Percentiles rank a stretch among this genome's conserved stretches.
Evolutionary conservation across 345 rosid genomes (phyloP).

Genomic region (Salix arbutifolia): DNA sequence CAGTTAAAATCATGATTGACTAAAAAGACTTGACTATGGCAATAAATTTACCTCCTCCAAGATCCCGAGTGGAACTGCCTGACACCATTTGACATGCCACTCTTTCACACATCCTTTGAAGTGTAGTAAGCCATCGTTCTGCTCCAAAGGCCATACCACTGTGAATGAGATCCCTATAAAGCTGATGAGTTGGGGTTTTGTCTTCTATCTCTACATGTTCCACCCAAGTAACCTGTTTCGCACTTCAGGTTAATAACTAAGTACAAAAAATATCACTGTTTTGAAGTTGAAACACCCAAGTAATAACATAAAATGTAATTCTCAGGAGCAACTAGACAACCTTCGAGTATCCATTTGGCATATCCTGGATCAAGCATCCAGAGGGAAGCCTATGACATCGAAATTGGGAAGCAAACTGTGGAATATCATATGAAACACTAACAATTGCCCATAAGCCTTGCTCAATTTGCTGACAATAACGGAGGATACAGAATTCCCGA

Average conservation of each 20-base stretch:
- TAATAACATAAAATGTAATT: conserved; percentile 1
- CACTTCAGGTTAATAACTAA: conserved; percentile 7
- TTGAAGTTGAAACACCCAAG: background rate
- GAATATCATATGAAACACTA: conserved; percentile 77
- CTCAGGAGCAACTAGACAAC: conserved; percentile 31
- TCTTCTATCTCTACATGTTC: conserved; percentile 90
- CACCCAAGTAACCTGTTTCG: conserved; percentile 79
- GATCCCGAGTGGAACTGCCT: conserved; percentile 57
- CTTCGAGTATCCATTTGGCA: conserved; percentile 95
- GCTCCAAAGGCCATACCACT: conserved; percentile 88
- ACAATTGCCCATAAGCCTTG: conserved; percentile 87
- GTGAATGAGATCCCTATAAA: conserved; percentile 61
- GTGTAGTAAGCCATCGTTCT: conserved; percentile 69
- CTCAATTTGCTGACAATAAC: conserved; percentile 84
- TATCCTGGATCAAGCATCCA: conserved; percentile 94
- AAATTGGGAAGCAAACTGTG: conserved; percentile 61
- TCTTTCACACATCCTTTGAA: conserved; percentile 86
- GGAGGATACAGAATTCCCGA: conserved; percentile 73
- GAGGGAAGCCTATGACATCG: conserved; percentile 71
- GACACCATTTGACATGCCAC: conserved; percentile 72
- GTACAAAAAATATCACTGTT: background rate
- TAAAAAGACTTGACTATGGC: background rate
- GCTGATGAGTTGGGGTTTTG: conserved; percentile 43
- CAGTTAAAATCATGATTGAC: background rate
- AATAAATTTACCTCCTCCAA: conserved; percentile 62